Evolutionary conservation across 2,329 filamentous ascomycete species (phyloP).

Genomic region (Diaporthe aspalathi): DNA sequence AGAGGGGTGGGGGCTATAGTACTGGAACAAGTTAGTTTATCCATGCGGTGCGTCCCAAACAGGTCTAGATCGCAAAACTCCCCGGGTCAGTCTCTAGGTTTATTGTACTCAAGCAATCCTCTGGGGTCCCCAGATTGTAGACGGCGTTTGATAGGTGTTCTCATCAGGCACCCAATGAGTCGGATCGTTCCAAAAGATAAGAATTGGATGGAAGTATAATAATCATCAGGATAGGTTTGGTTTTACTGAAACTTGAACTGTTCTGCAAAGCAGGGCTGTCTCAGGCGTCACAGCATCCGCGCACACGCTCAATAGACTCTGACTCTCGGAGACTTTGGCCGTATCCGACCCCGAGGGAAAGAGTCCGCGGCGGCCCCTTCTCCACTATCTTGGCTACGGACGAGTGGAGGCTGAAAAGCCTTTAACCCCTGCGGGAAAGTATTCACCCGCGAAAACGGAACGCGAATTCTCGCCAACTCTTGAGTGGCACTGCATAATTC

Average conservation of each 20-base stretch:
- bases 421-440: slow-evolving; percentile 25
- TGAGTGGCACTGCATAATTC: slow-evolving; percentile 1
- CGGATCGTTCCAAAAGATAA: background rate
- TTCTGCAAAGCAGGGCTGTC: background rate
- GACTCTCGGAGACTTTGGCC: background rate
- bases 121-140: background rate
- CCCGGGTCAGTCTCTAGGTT: background rate
- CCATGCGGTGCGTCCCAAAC: background rate
- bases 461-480: background rate
- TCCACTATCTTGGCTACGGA: background rate
- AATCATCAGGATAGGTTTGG: background rate
- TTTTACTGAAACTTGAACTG: background rate
- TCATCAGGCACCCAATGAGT: background rate
- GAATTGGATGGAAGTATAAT: background rate
- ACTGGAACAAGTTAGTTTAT: background rate
- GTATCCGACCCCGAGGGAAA: background rate
- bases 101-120: background rate
- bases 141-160: too few relatives aligned
- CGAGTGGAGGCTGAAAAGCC: slow-evolving; percentile 20
- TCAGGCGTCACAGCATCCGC: background rate
- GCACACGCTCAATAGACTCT: background rate
- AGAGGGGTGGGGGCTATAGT: background rate
- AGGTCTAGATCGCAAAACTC: background rate
- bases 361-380: background rate
- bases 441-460: background rate